Base-by-base conservation (phyloP, 345 rosid genomes). In the Moricandia arvensis region DNA sequence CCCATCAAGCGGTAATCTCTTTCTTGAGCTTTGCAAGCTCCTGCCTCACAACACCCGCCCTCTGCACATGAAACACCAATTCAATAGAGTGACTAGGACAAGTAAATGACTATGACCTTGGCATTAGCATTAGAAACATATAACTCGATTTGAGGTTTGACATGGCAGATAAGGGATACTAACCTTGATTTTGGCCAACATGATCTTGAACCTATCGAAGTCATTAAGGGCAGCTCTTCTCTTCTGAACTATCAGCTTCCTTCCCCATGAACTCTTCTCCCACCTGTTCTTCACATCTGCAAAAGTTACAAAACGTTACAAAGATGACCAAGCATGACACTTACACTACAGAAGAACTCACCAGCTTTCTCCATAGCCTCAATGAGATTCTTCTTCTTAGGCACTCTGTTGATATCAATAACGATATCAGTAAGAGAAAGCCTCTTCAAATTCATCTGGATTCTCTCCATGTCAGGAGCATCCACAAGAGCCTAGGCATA, bases 341-440 rank as follows among this genome's bases (percentile, higher is more conserved):
- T 66, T 29, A 4, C 13, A 11, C 3, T 29, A 29, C 2, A 29
- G 31, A 29, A 21, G 3, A 17, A 35, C 90, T 18, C 49, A 92
- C 96, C 95, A 77, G 96, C 98, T 74, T 83, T 88, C 82, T 93
- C 89, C 95, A 93, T 90, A 7, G 96, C 93, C 74, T 90, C 88
- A 75, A 89, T 77, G 57, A 93, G 81, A 15, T 72, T 68, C 84
- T 87, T 93, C 91, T 93, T 93, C 74, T 77, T 85, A 0, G 98
- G 95, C 43, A 89, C 87, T 75, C 93, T 78, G 57, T 83, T 80
- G 69, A 92, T 92, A 17, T 92, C 96, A 63, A 90, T 85, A 65
- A 81, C 91, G 75, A 92, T 90, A 78, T 92, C 94, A 0, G 97
- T 90, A 11, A 92, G 91, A 11, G 93, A 80, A 10, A 92, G 89